phyloP scores from a whole-genome alignment of 768 basidiomycete genomes.

The Obba rivulosa region DNA sequence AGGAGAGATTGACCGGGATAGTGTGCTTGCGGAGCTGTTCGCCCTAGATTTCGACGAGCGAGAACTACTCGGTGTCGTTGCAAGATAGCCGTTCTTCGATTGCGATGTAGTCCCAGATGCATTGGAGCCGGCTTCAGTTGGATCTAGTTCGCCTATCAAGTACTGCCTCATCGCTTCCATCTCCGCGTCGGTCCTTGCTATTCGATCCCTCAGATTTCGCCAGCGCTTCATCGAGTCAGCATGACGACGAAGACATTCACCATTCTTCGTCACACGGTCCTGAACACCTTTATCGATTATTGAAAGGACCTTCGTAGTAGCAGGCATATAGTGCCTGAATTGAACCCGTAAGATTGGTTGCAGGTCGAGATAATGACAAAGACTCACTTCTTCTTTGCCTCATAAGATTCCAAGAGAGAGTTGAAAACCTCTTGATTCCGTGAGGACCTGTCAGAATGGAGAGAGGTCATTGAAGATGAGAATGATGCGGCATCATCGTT shows the following conservation, averaged over 20 bases:
- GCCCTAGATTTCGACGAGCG: conserved; percentile 34
- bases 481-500: conserved; percentile 38
- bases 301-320: conserved; percentile 84
- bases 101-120: conserved; percentile 44
- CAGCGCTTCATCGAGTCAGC: conserved; percentile 87
- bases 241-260: conserved; percentile 86
- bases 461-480: conserved; percentile 39
- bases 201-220: conserved; percentile 74
- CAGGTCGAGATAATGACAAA: background rate
- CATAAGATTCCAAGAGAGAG: conserved; percentile 68
- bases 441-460: conserved; percentile 45
- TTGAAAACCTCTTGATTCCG: conserved; percentile 60
- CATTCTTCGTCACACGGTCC: conserved; percentile 94
- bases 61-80: conserved; percentile 54
- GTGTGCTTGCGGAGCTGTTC: conserved; percentile 40
- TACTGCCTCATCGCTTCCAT: conserved; percentile 69
- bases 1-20: conserved; percentile 78
- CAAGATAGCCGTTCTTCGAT: conserved; percentile 55
- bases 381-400: conserved; percentile 81
- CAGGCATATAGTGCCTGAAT: conserved; percentile 87
- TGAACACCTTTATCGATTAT: conserved; percentile 93
- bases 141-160: conserved; percentile 39
- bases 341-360: background rate
- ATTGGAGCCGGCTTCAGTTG: conserved; percentile 63
- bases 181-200: conserved; percentile 73